These are phyloP conservation scores for Fusarium dlaminii DNA, from an alignment of 2,329 filamentous ascomycete genomes.

Conservation along the genomic window DNA sequence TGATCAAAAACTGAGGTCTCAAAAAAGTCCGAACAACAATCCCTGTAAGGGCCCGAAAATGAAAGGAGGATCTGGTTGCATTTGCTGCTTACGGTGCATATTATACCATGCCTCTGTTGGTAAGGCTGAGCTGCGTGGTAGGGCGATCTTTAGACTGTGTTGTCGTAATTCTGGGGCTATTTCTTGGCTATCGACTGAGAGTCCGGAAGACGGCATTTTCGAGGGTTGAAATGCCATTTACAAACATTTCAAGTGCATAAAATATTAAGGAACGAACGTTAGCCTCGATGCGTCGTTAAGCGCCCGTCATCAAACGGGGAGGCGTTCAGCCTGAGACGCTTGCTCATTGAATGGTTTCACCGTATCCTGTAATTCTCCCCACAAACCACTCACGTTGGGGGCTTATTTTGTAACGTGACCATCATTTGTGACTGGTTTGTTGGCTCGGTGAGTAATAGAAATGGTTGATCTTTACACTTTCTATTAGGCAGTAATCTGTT, in stretches of 20 bases:
- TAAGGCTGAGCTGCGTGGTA: slow-evolving; percentile 24
- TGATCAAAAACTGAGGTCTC: slow-evolving; percentile 5
- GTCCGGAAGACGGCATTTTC: not conserved
- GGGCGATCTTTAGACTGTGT: slow-evolving; percentile 15
- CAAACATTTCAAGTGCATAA: not conserved
- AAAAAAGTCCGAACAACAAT: not conserved
- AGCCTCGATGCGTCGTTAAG: not conserved
- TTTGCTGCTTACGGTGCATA: slow-evolving; percentile 33
- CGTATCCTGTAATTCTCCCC: slow-evolving; percentile 6
- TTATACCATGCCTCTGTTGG: slow-evolving; percentile 35
- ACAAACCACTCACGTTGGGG: slow-evolving; percentile 9
- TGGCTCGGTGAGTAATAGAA: not conserved
- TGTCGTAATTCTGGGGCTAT: slow-evolving; percentile 11
- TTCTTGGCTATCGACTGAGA: not conserved
- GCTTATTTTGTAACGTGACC: slow-evolving; percentile 21
- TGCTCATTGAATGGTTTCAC: slow-evolving; percentile 3
- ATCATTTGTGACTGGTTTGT: slow-evolving; percentile 11
- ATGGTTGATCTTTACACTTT: not conserved
- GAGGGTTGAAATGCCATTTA: not conserved
- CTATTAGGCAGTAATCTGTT: not conserved
- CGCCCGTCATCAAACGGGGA: not conserved
- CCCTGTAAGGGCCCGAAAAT: not conserved
- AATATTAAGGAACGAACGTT: not conserved
- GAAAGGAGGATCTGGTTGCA: not conserved
- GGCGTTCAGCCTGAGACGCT: slow-evolving; percentile 6